These are phyloP conservation scores for Astragalus glycyphyllos DNA, from an alignment of 306 rosid species.

Conservation along the genomic window DNA sequence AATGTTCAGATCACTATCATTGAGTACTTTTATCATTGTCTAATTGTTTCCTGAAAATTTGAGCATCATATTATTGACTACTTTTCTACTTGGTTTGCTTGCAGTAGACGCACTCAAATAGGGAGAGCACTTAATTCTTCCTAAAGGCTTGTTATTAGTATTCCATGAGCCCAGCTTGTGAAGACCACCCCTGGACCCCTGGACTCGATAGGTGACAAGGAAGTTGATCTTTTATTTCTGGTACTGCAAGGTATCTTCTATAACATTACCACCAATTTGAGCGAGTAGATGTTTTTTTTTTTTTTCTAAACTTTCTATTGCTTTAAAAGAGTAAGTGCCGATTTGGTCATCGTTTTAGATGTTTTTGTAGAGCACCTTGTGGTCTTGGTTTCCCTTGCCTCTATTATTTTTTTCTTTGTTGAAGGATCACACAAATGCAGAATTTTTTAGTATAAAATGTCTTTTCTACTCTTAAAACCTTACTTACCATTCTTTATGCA, in stretches of 20 bases:
- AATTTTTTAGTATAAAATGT: too few relatives aligned
- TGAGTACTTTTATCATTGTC: neutral
- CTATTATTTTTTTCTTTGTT: too few relatives aligned
- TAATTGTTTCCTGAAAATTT: neutral
- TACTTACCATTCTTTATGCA: too few relatives aligned
- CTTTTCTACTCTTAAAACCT: too few relatives aligned
- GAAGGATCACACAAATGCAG: too few relatives aligned
- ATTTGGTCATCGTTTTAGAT: too few relatives aligned
- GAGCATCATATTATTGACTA: neutral
- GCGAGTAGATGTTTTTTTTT: too few relatives aligned
- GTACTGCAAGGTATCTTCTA: conserved; percentile 80
- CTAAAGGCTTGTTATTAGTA: conserved; percentile 71
- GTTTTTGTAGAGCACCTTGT: too few relatives aligned
- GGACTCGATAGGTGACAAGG: conserved; percentile 84
- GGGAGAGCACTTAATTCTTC: conserved; percentile 61
- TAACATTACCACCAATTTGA: conserved; percentile 1
- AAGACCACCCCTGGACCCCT: conserved; percentile 89
- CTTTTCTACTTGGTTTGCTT: conserved; percentile 36
- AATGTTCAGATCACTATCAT: conserved; percentile 10
- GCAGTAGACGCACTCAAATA: conserved; percentile 53
- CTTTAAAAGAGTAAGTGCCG: too few relatives aligned
- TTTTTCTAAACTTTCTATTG: too few relatives aligned
- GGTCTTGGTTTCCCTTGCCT: too few relatives aligned
- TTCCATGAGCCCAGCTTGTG: conserved; percentile 85
- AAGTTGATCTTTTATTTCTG: conserved; percentile 89